phyloP scores from a whole-genome alignment of 495 filamentous ascomycete genomes.

The Xylaria scruposa region DNA sequence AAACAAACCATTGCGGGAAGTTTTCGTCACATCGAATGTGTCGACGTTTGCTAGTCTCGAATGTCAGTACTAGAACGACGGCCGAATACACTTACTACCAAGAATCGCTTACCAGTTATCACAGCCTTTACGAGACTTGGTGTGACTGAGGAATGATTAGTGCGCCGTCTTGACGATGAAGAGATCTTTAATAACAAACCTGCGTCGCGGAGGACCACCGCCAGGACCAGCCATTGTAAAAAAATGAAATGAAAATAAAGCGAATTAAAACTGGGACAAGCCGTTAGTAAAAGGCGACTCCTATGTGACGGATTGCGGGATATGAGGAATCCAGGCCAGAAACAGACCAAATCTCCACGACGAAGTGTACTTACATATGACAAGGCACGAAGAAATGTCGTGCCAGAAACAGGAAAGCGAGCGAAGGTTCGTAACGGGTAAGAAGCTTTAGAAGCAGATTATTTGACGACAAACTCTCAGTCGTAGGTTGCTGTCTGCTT shows the following conservation, averaged over 20 bases:
- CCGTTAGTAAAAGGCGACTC: slow-evolving; percentile 1
- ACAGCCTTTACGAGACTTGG: slow-evolving; percentile 97
- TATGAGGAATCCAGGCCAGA: background rate
- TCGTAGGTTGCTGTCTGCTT: slow-evolving; percentile 30
- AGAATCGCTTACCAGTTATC: slow-evolving; percentile 71
- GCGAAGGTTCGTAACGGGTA: slow-evolving; percentile 41
- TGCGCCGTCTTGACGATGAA: slow-evolving; percentile 3
- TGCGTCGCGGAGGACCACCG: slow-evolving; percentile 74
- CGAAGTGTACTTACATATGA: slow-evolving; percentile 42
- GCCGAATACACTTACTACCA: background rate
- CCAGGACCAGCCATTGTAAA: slow-evolving; percentile 72
- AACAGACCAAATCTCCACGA: background rate
- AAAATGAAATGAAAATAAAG: slow-evolving; percentile 31
- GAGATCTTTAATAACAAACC: slow-evolving; percentile 42
- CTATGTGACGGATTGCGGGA: background rate
- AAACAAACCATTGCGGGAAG: slow-evolving; percentile 90
- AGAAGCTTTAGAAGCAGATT: slow-evolving; percentile 32
- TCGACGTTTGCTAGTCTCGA: slow-evolving; percentile 71
- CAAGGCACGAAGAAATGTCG: slow-evolving; percentile 43
- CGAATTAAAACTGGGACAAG: slow-evolving; percentile 45
- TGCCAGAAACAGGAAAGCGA: slow-evolving; percentile 48
- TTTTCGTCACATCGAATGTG: slow-evolving; percentile 98
- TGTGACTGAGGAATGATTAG: slow-evolving; percentile 69
- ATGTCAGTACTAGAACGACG: slow-evolving; percentile 31
- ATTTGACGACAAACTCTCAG: slow-evolving; percentile 32